Percentiles rank a stretch among this genome's conserved stretches.
Conservation (phyloP, 2,329 filamentous ascomycete species). For the Colletotrichum camelliae region DNA sequence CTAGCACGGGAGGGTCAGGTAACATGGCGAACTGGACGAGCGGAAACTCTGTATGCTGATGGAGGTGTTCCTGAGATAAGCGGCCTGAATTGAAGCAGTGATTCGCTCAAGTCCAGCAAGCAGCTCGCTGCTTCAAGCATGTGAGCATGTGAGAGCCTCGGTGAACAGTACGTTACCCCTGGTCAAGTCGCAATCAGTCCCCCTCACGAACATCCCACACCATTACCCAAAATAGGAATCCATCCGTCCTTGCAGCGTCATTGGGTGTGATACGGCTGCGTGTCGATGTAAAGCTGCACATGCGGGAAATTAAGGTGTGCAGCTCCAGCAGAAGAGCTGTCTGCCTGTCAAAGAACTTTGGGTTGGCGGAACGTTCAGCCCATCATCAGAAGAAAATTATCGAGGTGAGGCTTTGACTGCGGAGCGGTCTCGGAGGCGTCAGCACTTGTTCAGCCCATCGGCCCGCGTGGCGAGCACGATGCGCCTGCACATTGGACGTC, state of each 20-base stretch:
- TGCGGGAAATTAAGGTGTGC: not conserved
- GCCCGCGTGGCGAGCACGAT: not conserved
- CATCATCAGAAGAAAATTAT: not conserved
- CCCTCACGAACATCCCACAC: not conserved
- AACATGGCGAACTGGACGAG: not conserved
- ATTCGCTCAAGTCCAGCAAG: not conserved
- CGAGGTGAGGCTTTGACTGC: not conserved
- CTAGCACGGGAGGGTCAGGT: not conserved
- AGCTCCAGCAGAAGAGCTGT: not conserved
- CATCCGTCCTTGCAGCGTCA: conserved; percentile 4
- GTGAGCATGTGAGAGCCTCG: conserved; percentile 13
- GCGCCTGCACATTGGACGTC: not conserved
- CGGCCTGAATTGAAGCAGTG: not conserved
- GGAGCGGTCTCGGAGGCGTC: not conserved
- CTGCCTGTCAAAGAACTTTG: not conserved
- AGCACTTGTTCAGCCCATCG: not conserved
- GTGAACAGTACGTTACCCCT: not conserved
- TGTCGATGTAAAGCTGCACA: not conserved
- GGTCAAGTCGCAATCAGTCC: not conserved
- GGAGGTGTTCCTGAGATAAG: not conserved
- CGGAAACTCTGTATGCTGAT: not conserved
- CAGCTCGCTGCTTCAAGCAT: not conserved
- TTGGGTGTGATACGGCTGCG: not conserved
- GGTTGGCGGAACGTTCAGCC: not conserved
- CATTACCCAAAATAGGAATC: not conserved